Conservation (phyloP, 73 alveolate species). For the Paramecium tetraurelia region DNA sequence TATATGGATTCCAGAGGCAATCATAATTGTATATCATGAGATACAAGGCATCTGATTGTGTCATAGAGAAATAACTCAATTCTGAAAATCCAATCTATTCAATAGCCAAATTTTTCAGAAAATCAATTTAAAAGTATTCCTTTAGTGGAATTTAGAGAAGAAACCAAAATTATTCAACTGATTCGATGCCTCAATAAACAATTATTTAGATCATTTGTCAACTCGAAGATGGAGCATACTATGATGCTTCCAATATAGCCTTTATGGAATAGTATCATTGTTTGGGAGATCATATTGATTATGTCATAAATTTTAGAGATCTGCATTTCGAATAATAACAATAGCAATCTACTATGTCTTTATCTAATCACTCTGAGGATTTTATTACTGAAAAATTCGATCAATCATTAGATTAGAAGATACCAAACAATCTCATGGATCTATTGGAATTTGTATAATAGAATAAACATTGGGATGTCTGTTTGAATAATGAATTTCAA, state of each 20-base stretch:
- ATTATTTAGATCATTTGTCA: not conserved
- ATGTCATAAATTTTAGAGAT: not conserved
- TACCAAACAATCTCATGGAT: not conserved
- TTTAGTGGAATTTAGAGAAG: not conserved
- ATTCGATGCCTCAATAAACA: not conserved
- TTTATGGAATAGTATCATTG: not conserved
- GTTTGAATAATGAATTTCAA: not conserved
- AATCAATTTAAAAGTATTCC: not conserved
- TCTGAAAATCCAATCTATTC: not conserved
- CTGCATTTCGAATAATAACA: not conserved
- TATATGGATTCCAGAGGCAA: not conserved
- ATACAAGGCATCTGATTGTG: not conserved
- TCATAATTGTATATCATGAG: not conserved
- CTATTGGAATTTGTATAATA: slow-evolving; percentile 20
- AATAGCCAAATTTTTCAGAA: not conserved
- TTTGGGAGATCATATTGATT: not conserved
- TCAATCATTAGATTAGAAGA: not conserved
- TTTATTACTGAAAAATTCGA: not conserved
- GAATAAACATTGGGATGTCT: not conserved
- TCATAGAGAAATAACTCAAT: not conserved
- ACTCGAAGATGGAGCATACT: not conserved
- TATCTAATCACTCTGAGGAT: not conserved
- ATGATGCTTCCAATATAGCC: not conserved
- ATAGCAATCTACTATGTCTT: not conserved
- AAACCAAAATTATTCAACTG: not conserved